A percentile compares a stretch with the other conserved stretches of the same genome.
These are phyloP conservation scores for Fusarium odoratissimum DNA, from an alignment of 2,329 filamentous ascomycete species.

Conservation along the genomic window DNA sequence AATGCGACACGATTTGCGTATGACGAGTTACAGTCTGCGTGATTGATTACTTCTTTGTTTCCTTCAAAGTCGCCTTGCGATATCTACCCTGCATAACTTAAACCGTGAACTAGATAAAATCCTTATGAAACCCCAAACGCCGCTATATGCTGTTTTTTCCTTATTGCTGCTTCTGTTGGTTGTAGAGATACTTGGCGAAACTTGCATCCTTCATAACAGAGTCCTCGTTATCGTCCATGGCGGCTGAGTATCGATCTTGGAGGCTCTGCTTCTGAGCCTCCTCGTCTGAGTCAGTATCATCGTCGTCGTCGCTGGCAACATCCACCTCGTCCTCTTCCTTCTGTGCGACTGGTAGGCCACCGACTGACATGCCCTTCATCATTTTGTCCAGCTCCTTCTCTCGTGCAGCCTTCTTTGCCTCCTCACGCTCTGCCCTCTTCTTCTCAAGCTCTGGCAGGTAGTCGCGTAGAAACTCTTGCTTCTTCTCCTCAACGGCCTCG, in stretches of 20 bases:
- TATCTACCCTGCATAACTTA: slow-evolving; percentile 38
- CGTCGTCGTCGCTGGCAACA: slow-evolving; percentile 68
- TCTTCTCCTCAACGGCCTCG: slow-evolving; percentile 85
- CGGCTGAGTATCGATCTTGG: slow-evolving; percentile 80
- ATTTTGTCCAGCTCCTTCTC: slow-evolving; percentile 89
- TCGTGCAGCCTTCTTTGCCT: slow-evolving; percentile 75
- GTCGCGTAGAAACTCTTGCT: slow-evolving; percentile 86
- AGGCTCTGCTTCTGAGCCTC: slow-evolving; percentile 73
- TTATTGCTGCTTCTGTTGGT: slow-evolving; percentile 51
- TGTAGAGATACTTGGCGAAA: slow-evolving; percentile 70
- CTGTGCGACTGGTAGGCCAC: slow-evolving; percentile 50
- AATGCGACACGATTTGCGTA: slow-evolving; percentile 26
- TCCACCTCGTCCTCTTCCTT: slow-evolving; percentile 61
- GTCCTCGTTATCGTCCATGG: slow-evolving; percentile 70
- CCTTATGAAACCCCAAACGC: slow-evolving; percentile 39
- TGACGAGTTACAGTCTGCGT: slow-evolving; percentile 11
- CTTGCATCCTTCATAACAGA: slow-evolving; percentile 66
- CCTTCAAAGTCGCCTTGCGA: slow-evolving; percentile 34
- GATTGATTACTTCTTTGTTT: slow-evolving; percentile 31
- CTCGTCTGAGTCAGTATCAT: slow-evolving; percentile 67
- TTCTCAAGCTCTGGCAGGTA: slow-evolving; percentile 93
- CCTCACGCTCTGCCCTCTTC: slow-evolving; percentile 78
- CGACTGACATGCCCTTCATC: slow-evolving; percentile 88
- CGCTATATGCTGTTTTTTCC: slow-evolving; percentile 26
- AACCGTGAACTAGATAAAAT: slow-evolving; percentile 22